phyloP scores from a whole-genome alignment of 1,284 basidiomycete genomes.

The Irpex lacteus region DNA sequence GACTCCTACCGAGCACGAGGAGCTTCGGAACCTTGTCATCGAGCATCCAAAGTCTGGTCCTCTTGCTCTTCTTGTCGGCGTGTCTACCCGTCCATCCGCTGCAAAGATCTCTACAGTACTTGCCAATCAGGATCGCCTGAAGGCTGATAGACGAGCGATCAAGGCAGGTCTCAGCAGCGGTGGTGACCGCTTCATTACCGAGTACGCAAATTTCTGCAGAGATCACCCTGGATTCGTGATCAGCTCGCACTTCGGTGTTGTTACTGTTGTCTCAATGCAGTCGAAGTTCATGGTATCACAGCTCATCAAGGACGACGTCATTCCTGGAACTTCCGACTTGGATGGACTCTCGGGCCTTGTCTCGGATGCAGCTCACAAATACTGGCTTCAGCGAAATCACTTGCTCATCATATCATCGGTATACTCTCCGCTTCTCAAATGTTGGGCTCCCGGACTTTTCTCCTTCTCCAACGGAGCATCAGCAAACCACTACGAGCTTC shows the following conservation, averaged over 20 bases:
- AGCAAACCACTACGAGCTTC: slow-evolving; percentile 24
- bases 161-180: neutral
- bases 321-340: slow-evolving; percentile 11
- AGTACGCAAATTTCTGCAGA: slow-evolving; percentile 2
- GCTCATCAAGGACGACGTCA: slow-evolving; percentile 20
- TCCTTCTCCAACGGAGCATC: slow-evolving; percentile 28
- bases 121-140: slow-evolving; percentile 22
- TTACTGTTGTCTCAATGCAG: slow-evolving; percentile 27
- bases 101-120: slow-evolving; percentile 23
- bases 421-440: slow-evolving; percentile 15
- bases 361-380: slow-evolving; percentile 30
- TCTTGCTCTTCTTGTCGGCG: neutral
- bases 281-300: slow-evolving; percentile 24
- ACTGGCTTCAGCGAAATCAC: slow-evolving; percentile 10
- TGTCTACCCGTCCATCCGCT: slow-evolving; percentile 20
- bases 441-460: slow-evolving; percentile 29
- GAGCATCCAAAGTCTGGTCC: slow-evolving; percentile 10
- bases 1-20: neutral
- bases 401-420: slow-evolving; percentile 17
- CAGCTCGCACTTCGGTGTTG: neutral
- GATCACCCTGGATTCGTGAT: slow-evolving; percentile 6
- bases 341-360: slow-evolving; percentile 32
- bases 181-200: slow-evolving; percentile 2
- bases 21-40: slow-evolving; percentile 1
- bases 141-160: slow-evolving; percentile 16